Base-by-base conservation (phyloP, 441 rosid species). In the Pelargonium citronellum region DNA sequence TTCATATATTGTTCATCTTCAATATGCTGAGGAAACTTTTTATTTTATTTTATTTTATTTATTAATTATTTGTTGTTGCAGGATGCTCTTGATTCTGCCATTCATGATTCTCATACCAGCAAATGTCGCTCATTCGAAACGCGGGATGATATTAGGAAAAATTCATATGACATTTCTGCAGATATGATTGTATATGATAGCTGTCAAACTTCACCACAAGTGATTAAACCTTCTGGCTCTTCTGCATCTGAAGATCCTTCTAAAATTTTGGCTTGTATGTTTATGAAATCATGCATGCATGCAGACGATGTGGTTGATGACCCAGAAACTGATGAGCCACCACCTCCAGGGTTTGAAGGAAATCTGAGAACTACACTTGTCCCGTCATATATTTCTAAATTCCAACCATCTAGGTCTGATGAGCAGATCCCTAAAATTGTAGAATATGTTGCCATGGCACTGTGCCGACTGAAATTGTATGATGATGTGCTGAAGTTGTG, bases 381-480 rank as follows among this genome's bases (percentile, higher is more conserved):
- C 66, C 84, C 87, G 39, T 79, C 87, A 63, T 62, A 69, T 57
- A 3, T 53, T 20, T 67, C 71, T 77, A 84, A 82, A 71, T 80
- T 83, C 74, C 78, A 51, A 74, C 88, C 85, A 69, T 69, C 80
- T 60, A 75, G 78, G 76, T 74, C 80, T 5, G 75, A 75, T 68
- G 88, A 84, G 74, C 49, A 77, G 41, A 64, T 69, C 73, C 76
- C 83, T 64, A 85, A 82, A 81, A 81, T 88, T 70, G 84, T 77
- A 81, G 86, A 74, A 73, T 87, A 85, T 75, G 82, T 87, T 77
- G 80, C 89, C 79, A 75, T 66, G 73, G 97, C 99, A 76, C 51
- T 92, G 79, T 89, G 86, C 80, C 85, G 96, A 79, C 94, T 89
- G 82, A 88, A 85, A 82, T 80, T 95, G 85, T 93, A 88, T 76